Percentiles rank a stretch among this genome's conserved stretches.
Conservation (phyloP, 331 rosid species). For the Cydonia oblonga region DNA sequence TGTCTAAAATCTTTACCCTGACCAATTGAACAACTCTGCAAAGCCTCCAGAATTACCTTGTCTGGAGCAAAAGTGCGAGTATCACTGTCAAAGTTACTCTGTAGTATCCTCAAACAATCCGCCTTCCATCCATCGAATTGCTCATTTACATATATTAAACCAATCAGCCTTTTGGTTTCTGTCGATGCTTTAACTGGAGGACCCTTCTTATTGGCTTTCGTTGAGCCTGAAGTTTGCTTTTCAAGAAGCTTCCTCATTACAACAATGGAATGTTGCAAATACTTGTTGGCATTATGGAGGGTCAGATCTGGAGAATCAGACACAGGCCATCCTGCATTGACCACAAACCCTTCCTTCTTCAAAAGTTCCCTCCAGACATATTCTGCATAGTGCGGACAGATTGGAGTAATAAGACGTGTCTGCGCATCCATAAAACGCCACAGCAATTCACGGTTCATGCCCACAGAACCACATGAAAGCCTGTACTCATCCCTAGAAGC, state of each 20-base stretch:
- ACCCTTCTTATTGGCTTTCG: slow-evolving; percentile 46
- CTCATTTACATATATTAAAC: slow-evolving; percentile 75
- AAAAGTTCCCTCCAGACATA: slow-evolving; percentile 74
- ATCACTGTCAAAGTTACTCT: slow-evolving; percentile 28
- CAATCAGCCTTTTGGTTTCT: slow-evolving; percentile 35
- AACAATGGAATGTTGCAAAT: slow-evolving; percentile 71
- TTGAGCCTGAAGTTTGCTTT: slow-evolving; percentile 65
- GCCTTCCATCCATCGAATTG: slow-evolving; percentile 90
- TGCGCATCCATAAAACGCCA: slow-evolving; percentile 86
- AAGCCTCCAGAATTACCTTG: slow-evolving; percentile 48
- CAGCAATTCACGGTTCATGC: slow-evolving; percentile 62
- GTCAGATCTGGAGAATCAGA: slow-evolving; percentile 61
- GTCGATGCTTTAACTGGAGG: slow-evolving; percentile 28
- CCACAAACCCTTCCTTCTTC: slow-evolving; percentile 78
- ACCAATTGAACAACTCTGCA: slow-evolving; percentile 52
- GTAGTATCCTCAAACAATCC: slow-evolving; percentile 69
- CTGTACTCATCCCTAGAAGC: slow-evolving; percentile 86
- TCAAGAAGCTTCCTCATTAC: slow-evolving; percentile 82
- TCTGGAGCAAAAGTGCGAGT: slow-evolving; percentile 46
- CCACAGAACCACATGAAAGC: slow-evolving; percentile 71
- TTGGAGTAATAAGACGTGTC: slow-evolving; percentile 78
- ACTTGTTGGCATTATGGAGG: slow-evolving; percentile 66
- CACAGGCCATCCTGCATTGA: slow-evolving; percentile 75
- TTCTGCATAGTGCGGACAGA: slow-evolving; percentile 90
- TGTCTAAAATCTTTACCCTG: slow-evolving; percentile 52